phyloP scores from a whole-genome alignment of 2,329 filamentous ascomycete genomes.

The Huntiella decipiens region DNA sequence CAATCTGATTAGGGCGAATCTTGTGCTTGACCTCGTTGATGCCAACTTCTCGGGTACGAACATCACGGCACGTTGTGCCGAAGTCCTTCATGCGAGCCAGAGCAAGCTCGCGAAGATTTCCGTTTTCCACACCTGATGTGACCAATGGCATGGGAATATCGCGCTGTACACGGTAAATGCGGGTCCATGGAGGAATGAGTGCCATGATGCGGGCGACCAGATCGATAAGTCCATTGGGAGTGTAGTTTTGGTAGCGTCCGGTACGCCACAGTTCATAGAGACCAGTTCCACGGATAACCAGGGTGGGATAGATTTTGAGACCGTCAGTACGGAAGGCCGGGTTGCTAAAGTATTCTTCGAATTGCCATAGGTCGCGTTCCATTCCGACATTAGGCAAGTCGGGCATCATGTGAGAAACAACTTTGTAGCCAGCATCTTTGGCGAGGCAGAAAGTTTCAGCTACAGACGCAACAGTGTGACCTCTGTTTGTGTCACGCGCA shows the following conservation, averaged over 20 bases:
- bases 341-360: slow-evolving; percentile 94
- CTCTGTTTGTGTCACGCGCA: slow-evolving; percentile 90
- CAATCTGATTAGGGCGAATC: slow-evolving; percentile 87
- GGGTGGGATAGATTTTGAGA: slow-evolving; percentile 91
- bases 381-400: slow-evolving; percentile 95
- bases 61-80: slow-evolving; percentile 88
- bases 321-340: slow-evolving; percentile 92
- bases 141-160: slow-evolving; percentile 99
- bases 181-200: slow-evolving; percentile 88
- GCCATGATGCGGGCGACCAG: slow-evolving; percentile 91
- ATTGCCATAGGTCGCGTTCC: slow-evolving; percentile 93
- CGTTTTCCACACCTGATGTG: slow-evolving; percentile 96
- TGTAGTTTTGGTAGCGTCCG: slow-evolving; percentile 95
- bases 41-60: slow-evolving; percentile 87
- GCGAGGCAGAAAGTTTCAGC: slow-evolving; percentile 93
- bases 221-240: slow-evolving; percentile 88
- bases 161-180: slow-evolving; percentile 94
- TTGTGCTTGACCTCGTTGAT: slow-evolving; percentile 99
- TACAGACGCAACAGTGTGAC: slow-evolving; percentile 86
- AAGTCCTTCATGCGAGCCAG: slow-evolving; percentile 98
- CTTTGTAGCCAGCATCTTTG: slow-evolving; percentile 97
- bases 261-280: slow-evolving; percentile 96
- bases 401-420: slow-evolving; percentile 99
- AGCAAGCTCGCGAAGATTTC: slow-evolving; percentile 82
- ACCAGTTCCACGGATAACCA: slow-evolving; percentile 90